Base-by-base conservation (phyloP, 2,329 filamentous ascomycete species). In the Bipolaris victoriae region DNA sequence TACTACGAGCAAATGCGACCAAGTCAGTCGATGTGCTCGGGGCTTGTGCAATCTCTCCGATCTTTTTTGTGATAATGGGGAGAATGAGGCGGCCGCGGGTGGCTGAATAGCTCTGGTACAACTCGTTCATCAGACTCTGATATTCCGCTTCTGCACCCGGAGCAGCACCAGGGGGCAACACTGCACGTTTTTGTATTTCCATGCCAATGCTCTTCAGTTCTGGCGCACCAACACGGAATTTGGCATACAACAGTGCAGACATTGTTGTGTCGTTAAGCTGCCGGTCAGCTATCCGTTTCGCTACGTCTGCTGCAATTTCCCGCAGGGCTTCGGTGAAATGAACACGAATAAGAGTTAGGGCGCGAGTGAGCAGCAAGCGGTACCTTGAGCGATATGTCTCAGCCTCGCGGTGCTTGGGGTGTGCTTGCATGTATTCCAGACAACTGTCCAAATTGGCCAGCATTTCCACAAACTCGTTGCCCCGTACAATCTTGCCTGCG, bases 341-440 rank as follows among this genome's bases (percentile, higher is more conserved):
- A 40, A 87, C 86, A 22, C 88, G 84, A 46, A 89, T 88, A 24
- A 90, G 80, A 0, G 87, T 89, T 44, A 90, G 78, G 16, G 85
- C 87, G 59, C 88, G 81, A 1, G 88, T 90, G 40, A 98, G 84
- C 11, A 97, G 83, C 0, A 95, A 83, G 58, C 91, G 87, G 75
- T 98, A 98, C 58, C 92, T 87, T 6, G 94, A 92, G 41, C 93
- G 86, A 74, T 97, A 98, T 1, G 90, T 87, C 61, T 92, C 89
- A 2, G 93, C 89, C 75, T 98, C 94, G 61, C 91, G 90, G 73
- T 97, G 96, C 7, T 86, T 87, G 7, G 90, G 85, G 79, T 97
- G 91, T 50, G 86, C 83, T 59, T 90, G 86, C 92, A 98, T 97
- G 72, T 98, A 98, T 29, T 88, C 89, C 65, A 99, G 86, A 74